Conservation (phyloP, 2,329 filamentous ascomycete species). For the Monilinia polystroma region DNA sequence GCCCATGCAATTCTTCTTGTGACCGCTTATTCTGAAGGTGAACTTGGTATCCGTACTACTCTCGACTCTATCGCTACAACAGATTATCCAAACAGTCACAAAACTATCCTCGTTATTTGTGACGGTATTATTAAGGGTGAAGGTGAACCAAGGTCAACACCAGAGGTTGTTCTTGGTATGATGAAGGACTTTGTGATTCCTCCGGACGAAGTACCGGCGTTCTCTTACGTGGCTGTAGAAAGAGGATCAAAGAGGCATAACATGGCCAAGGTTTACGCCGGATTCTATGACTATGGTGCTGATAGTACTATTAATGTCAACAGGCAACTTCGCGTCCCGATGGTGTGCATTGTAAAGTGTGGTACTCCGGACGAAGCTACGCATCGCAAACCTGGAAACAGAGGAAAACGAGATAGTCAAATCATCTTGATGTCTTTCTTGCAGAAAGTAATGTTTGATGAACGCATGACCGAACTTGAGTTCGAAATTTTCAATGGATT, state of each 20-base stretch:
- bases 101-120: conserved; percentile 92
- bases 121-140: conserved; percentile 97
- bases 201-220: conserved; percentile 79
- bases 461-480: conserved; percentile 98
- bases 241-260: conserved; percentile 97
- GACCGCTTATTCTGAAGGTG: conserved; percentile 95
- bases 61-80: conserved; percentile 95
- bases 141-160: conserved; percentile 82
- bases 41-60: conserved; percentile 87
- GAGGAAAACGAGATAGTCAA: conserved; percentile 98
- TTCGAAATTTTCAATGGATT: conserved; percentile 99
- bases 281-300: conserved; percentile 94
- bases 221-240: conserved; percentile 94
- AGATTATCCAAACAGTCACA: conserved; percentile 99
- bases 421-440: conserved; percentile 99
- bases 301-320: conserved; percentile 76
- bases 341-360: conserved; percentile 95
- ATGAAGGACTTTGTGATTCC: conserved; percentile 85
- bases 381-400: conserved; percentile 88
- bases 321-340: conserved; percentile 94
- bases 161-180: conserved; percentile 88
- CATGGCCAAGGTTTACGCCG: conserved; percentile 97
- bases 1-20: conserved; percentile 93
- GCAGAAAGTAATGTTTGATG: conserved; percentile 99
- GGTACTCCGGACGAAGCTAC: conserved; percentile 83